Conservation (phyloP, 139 green algal genomes). For the Volvox reticuliferus region DNA sequence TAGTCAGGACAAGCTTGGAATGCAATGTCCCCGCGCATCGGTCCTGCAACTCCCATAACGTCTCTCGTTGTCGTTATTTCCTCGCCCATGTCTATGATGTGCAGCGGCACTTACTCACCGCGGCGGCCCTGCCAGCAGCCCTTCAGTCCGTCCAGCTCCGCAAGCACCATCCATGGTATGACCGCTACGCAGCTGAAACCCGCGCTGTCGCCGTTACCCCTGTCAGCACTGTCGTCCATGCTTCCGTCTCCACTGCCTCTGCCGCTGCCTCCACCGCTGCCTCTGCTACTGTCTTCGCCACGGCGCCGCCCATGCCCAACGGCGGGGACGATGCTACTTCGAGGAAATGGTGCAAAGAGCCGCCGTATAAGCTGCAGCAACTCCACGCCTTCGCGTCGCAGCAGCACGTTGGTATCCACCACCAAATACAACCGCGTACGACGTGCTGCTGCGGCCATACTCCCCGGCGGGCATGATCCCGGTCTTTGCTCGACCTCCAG, state of each 20-base stretch:
- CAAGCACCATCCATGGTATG: slow-evolving; percentile 38
- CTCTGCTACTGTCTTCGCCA: background rate
- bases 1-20: too few species aligned
- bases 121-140: background rate
- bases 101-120: too few species aligned
- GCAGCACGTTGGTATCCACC: slow-evolving; percentile 39
- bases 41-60: too few species aligned
- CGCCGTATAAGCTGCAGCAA: background rate
- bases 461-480: too few species aligned
- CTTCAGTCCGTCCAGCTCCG: slow-evolving; percentile 43
- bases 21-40: too few species aligned
- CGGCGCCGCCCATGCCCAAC: background rate
- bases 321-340: too few species aligned
- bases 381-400: background rate
- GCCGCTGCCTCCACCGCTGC: background rate
- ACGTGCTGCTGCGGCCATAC: too few species aligned
- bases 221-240: background rate
- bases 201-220: background rate
- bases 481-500: too few species aligned
- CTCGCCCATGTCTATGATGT: too few species aligned
- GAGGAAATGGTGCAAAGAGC: background rate
- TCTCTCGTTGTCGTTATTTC: too few species aligned
- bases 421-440: slow-evolving; percentile 26
- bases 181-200: slow-evolving; percentile 19
- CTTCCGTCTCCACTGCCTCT: background rate